Evolutionary conservation across 2,329 filamentous ascomycete genomes (phyloP), one percentile per base, ranked within the genome.

Genomic region (Clonostachys rhizophaga): DNA sequence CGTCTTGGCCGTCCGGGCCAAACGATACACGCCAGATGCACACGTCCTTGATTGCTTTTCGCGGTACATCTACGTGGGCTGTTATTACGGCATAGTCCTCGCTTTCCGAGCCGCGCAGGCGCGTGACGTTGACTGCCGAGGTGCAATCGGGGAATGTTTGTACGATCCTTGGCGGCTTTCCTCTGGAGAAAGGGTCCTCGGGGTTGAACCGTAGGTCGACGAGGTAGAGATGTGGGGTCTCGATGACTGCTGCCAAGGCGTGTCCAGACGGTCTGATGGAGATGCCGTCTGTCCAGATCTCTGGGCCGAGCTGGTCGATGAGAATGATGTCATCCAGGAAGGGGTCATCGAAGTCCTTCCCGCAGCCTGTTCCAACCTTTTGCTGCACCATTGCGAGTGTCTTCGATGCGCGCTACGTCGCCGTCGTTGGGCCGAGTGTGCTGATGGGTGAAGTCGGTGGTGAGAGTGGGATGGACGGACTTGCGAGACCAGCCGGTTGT

Each of bases 231-330:
- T 50, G 43, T 18, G 43, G 46, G 13, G 43, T 24, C n/a, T 50
- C 46, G 5, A 50, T 35, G 6, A 40, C 36, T 8, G 43, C 33
- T 8, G 44, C 20, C 16, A 48, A 34, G 36, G 45, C 30, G 30
- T 44, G 6, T 36, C 47, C 47, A 24, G 30, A 39, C 13, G 47
- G 47, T 13, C 47, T 42, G 13, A 48, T 37, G 17, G 17, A 42
- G n/a, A 48, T 34, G 24, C 47, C 47, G 24, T 48, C 47, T 11
- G n/a, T 39, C 47, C 47, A 48, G 12, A 35, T 34, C 18, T 48
- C 47, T 11, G 47, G 45, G n/a, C 42, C 35, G 36, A 48, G 42
- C 42, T 45, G 42, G 43, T 48, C 47, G 47, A 48, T 17, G 24
- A 48, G 42, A 13, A 48, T 37, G 16, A 44, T 44, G 14, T 44